Percentiles rank a stretch among this genome's conserved stretches.
Evolutionary conservation across 2,329 filamentous ascomycete species (phyloP).

Genomic region (Madurella mycetomatis): DNA sequence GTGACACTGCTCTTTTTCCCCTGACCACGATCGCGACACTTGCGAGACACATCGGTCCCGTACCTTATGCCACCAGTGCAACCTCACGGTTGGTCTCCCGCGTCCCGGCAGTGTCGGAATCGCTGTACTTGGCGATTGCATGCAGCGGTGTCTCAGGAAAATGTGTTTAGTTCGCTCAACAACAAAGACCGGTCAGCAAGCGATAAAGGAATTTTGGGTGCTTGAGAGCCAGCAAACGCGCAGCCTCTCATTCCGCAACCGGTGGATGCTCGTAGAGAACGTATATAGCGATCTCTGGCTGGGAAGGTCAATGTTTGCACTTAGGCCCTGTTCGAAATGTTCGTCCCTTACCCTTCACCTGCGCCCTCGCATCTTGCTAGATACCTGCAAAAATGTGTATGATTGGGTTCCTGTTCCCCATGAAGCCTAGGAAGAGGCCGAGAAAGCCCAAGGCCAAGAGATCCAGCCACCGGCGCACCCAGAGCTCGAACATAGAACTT

Average conservation of each 20-base stretch:
- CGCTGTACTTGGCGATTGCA: neutral
- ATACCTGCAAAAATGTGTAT: conserved; percentile 13
- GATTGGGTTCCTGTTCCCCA: conserved; percentile 15
- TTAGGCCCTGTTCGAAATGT: too few species aligned
- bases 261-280: neutral
- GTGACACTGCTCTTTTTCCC: neutral
- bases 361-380: neutral
- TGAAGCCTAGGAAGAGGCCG: conserved; percentile 1
- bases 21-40: neutral
- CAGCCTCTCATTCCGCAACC: neutral
- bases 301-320: neutral
- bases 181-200: conserved; percentile 3
- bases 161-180: neutral
- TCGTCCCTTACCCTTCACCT: neutral
- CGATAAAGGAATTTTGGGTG: conserved; percentile 1
- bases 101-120: neutral
- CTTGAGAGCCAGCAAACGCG: neutral
- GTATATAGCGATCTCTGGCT: neutral
- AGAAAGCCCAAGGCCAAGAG: conserved; percentile 6
- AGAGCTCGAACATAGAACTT: neutral
- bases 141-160: neutral
- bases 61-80: neutral
- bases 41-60: neutral
- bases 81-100: neutral
- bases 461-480: neutral